These are phyloP conservation scores for Aspergillus cavernicola DNA, from an alignment of 495 filamentous ascomycete genomes.

Conservation along the genomic window DNA sequence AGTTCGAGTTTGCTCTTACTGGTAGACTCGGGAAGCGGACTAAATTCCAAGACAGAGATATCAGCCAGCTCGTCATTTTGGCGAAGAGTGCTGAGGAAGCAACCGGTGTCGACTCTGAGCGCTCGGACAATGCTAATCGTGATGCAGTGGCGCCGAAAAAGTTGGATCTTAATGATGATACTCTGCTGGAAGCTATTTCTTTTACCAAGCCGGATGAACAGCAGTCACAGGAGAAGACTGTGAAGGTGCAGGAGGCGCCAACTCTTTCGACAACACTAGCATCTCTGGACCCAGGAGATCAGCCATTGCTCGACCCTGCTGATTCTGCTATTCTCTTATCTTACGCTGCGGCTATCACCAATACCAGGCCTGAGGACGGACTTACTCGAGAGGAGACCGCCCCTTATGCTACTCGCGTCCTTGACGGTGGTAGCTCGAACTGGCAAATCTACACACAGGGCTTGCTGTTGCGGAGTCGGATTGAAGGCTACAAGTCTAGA, in stretches of 20 bases:
- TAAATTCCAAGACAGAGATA: constrained; percentile 83
- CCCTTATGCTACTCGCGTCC: constrained; percentile 83
- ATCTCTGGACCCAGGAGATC: constrained; percentile 67
- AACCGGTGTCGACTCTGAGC: constrained; percentile 3
- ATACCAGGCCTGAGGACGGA: constrained; percentile 76
- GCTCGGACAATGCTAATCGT: constrained; percentile 10
- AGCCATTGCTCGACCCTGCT: constrained; percentile 76
- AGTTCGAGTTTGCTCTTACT: constrained; percentile 79
- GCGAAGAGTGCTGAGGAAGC: constrained; percentile 61
- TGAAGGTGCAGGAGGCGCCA: constrained; percentile 46
- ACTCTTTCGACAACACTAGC: constrained; percentile 56
- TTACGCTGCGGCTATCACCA: constrained; percentile 81
- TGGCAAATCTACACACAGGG: constrained; percentile 98
- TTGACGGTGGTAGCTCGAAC: constrained; percentile 85
- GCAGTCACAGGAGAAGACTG: constrained; percentile 27
- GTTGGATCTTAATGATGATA: constrained; percentile 85
- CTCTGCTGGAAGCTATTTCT: constrained; percentile 78
- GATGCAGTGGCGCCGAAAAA: constrained; percentile 51
- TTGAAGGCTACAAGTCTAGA: constrained; percentile 79
- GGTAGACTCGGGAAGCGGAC: constrained; percentile 88
- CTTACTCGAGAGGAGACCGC: constrained; percentile 89
- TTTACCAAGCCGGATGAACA: constrained; percentile 59
- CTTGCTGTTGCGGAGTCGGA: constrained; percentile 78
- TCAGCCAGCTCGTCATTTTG: constrained; percentile 87
- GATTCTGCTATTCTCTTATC: constrained; percentile 83